Evolutionary conservation across 2,329 filamentous ascomycete species (phyloP).

Genomic region (Trichophaea hybrida): DNA sequence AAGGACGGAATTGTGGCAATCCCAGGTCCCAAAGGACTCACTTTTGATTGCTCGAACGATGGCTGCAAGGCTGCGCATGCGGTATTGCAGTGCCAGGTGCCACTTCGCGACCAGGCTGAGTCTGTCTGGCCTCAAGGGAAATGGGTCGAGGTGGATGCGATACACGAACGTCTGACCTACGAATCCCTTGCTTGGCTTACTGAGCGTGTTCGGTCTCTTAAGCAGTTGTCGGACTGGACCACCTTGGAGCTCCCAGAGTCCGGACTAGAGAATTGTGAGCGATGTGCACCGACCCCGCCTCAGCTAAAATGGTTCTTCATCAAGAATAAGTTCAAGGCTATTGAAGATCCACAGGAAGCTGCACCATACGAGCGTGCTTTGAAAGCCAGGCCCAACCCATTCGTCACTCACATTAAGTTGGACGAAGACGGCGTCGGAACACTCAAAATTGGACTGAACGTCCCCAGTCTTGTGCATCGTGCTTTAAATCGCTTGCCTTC

Average conservation of each 20-base stretch:
- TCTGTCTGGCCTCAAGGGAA: constrained; percentile 20
- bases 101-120: constrained; percentile 18
- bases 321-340: constrained; percentile 32
- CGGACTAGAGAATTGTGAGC: constrained; percentile 14
- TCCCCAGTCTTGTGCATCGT: constrained; percentile 34
- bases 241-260: constrained; percentile 18
- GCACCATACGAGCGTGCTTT: constrained; percentile 38
- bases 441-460: constrained; percentile 34
- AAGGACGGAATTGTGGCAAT: constrained; percentile 10
- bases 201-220: constrained; percentile 24
- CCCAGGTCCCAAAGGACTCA: constrained; percentile 10
- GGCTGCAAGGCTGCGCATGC: constrained; percentile 22
- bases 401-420: constrained; percentile 31
- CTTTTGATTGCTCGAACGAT: constrained; percentile 27
- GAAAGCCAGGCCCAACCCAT: constrained; percentile 36
- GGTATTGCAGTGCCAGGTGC: constrained; percentile 20
- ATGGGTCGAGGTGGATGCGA: constrained; percentile 25
- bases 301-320: constrained; percentile 31
- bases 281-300: constrained; percentile 33
- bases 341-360: constrained; percentile 40
- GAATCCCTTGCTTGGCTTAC: constrained; percentile 29
- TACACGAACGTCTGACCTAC: constrained; percentile 27
- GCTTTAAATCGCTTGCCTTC: constrained; percentile 30
- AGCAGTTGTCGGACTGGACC: constrained; percentile 22
- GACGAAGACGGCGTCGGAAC: constrained; percentile 28